These are phyloP conservation scores for Mortierella polycephala DNA, from an alignment of 371 early-diverging fungal species.

Conservation along the genomic window DNA sequence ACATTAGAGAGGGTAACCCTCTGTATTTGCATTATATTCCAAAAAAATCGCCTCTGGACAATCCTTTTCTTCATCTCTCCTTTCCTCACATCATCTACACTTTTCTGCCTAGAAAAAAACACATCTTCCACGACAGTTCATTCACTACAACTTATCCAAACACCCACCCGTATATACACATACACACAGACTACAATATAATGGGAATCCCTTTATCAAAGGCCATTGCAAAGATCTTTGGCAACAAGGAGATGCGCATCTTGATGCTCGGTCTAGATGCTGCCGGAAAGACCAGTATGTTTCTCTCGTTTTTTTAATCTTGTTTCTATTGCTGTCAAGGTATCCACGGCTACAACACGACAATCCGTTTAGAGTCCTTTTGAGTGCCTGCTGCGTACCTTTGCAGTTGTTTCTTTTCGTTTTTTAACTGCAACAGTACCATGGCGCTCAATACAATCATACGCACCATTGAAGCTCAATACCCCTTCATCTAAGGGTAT, in stretches of 20 bases:
- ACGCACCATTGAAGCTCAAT: too few relatives aligned
- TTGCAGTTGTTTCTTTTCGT: too few relatives aligned
- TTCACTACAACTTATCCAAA: conserved; percentile 4
- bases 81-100: neutral
- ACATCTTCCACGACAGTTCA: neutral
- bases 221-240: conserved; percentile 76
- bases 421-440: too few relatives aligned
- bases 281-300: conserved; percentile 93
- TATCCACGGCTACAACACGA: conserved; percentile 1
- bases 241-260: conserved; percentile 90
- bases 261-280: conserved; percentile 94
- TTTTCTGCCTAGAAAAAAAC: neutral
- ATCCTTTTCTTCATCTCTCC: too few relatives aligned
- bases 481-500: too few relatives aligned
- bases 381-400: too few relatives aligned
- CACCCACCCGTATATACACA: conserved; percentile 4
- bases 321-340: neutral
- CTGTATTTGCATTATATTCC: too few relatives aligned
- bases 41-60: too few relatives aligned
- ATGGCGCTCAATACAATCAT: too few relatives aligned
- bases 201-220: conserved; percentile 51
- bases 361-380: too few relatives aligned
- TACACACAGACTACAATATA: conserved; percentile 3
- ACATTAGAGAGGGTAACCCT: too few relatives aligned
- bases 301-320: conserved; percentile 5